Evolutionary conservation across 352 stramenopile genomes (phyloP).

Genomic region (Globisporangium barbulae): DNA sequence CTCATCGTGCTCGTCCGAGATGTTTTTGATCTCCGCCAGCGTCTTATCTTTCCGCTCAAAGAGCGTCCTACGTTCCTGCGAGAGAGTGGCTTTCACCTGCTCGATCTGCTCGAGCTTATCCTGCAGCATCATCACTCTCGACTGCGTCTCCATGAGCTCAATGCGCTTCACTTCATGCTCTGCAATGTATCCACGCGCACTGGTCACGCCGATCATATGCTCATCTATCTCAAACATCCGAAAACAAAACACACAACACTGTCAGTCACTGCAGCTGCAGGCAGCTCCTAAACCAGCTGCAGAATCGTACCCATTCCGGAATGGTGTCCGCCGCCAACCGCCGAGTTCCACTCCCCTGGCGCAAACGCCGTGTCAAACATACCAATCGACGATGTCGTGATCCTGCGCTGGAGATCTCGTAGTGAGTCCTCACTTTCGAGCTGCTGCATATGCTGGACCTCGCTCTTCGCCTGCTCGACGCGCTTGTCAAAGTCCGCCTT

Average conservation of each 20-base stretch:
- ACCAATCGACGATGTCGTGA: constrained; percentile 43
- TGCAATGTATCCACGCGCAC: constrained; percentile 31
- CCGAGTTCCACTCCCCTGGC: constrained; percentile 57
- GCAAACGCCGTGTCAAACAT: constrained; percentile 52
- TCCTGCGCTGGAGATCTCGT: constrained; percentile 17
- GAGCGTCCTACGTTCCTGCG: constrained; percentile 43
- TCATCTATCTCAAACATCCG: constrained; percentile 30
- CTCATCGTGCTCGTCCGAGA: constrained; percentile 45
- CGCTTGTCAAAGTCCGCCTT: constrained; percentile 25
- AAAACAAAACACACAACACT: constrained; percentile 5
- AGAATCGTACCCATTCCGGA: constrained; percentile 46
- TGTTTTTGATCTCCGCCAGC: constrained; percentile 46
- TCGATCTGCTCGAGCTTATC: constrained; percentile 55
- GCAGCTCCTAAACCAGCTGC: background rate
- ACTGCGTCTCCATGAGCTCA: constrained; percentile 52
- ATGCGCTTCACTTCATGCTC: constrained; percentile 51
- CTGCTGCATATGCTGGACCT: constrained; percentile 32
- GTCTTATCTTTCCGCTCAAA: constrained; percentile 44
- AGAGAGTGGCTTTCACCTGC: constrained; percentile 34
- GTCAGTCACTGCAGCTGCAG: background rate
- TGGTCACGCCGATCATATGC: constrained; percentile 44
- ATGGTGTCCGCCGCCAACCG: constrained; percentile 34
- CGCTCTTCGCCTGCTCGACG: constrained; percentile 30
- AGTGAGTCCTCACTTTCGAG: constrained; percentile 27
- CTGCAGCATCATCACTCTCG: constrained; percentile 37